Base-by-base conservation (phyloP, 768 basidiomycete genomes). In the Pisolithus sp. region DNA sequence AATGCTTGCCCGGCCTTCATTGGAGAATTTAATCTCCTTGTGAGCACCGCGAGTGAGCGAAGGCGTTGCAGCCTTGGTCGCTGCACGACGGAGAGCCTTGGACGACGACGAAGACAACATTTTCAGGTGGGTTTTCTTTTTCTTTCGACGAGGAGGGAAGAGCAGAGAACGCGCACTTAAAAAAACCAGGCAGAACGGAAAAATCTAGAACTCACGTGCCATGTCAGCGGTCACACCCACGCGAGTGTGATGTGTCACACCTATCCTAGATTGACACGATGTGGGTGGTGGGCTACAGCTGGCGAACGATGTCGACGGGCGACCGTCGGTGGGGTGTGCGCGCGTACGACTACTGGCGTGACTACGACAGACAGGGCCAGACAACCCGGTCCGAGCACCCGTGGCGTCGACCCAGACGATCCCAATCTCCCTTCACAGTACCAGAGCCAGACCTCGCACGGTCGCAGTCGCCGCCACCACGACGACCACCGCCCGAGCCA, bases 1-100 rank as follows among this genome's bases (percentile, higher is more conserved):
- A 73, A 96, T 95, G 71, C 83, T 82, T 28, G 93, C 91, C 57
- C 94, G 82, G 59, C 93, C 93, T 59, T 93, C 92, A 69, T 97
- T 94, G 65, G 87, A 89, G 73, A 98, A 97, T 73, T 88, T 86
- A 69, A 98, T 89, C 69, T 96, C 93, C 80, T 96, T 96, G 81
- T 94, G 90, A 17, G 83, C 87, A 54, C 86, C 84, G 52, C 90
- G 84, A 37, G 71, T 69, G n/a, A 82, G 61, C 10, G 76, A 58
- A 53, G 82, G 78, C 63, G 76, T 76, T 12, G 74, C 68, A 23
- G 78, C 75, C 63, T 79, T 81, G 43, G 76, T 70, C 31, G 83
- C 83, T 48, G 78, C 81, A 62, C 84, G 82, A 57, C 85, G 86
- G 63, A 85, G 75, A 59, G 83, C 78, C 62, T 78, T 71, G 13